phyloP scores from a whole-genome alignment of 176 grass and related monocot genomes.

The Bothriochloa decipiens region DNA sequence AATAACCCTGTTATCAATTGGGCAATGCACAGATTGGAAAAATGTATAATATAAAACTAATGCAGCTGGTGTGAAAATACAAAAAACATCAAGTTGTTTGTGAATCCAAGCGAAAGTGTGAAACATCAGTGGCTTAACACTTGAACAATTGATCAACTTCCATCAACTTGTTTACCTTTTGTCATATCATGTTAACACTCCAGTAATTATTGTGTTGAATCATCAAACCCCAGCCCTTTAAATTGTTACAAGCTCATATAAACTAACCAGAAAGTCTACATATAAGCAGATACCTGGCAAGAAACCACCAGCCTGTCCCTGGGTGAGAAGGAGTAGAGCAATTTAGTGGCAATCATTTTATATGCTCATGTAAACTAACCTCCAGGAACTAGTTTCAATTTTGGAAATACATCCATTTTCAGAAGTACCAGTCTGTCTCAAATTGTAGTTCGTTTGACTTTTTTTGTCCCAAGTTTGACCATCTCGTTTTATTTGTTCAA shows the following conservation, averaged over 20 bases:
- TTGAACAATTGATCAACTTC: background rate
- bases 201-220: background rate
- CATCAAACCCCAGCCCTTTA: background rate
- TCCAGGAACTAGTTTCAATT: constrained; percentile 58
- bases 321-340: background rate
- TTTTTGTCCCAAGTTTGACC: too few species aligned
- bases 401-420: constrained; percentile 36
- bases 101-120: background rate
- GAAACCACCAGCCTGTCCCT: background rate
- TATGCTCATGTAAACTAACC: constrained; percentile 49
- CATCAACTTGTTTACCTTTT: background rate
- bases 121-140: background rate
- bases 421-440: too few species aligned
- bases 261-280: background rate
- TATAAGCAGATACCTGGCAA: background rate
- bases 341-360: background rate
- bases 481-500: too few species aligned
- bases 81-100: background rate
- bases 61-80: background rate
- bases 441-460: too few species aligned
- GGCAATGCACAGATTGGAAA: background rate
- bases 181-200: background rate
- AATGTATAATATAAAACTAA: background rate
- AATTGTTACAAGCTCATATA: background rate
- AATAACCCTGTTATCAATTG: background rate